Evolutionary conservation across 805 yeast species (phyloP).

Genomic region (Starmera pachycereana): DNA sequence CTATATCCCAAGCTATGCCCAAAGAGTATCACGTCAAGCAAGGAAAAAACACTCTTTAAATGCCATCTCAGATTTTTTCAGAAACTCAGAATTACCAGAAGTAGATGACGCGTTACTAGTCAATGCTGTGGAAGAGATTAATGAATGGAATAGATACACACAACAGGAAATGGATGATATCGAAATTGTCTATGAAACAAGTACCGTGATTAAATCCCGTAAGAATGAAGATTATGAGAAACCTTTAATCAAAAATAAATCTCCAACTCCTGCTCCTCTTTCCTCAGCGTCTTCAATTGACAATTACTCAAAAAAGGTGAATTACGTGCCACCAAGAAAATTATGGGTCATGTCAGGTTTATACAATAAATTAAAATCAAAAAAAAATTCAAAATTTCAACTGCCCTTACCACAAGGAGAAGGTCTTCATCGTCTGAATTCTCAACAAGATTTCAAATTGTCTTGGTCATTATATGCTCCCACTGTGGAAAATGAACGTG

Average conservation of each 20-base stretch:
- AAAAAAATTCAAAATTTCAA: slow-evolving; percentile 4
- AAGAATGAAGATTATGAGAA: not conserved
- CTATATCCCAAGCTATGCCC: not conserved
- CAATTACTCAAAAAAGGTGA: not conserved
- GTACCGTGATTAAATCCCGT: not conserved
- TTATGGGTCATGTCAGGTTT: slow-evolving; percentile 15
- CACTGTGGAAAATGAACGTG: slow-evolving; percentile 10
- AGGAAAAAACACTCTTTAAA: slow-evolving; percentile 4
- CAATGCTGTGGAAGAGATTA: slow-evolving; percentile 7
- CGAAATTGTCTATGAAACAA: slow-evolving; percentile 1
- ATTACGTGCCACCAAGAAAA: slow-evolving; percentile 2
- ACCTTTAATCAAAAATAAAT: no score
- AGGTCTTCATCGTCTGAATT: slow-evolving; percentile 8
- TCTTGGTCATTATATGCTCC: slow-evolving; percentile 28
- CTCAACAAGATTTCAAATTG: slow-evolving; percentile 14
- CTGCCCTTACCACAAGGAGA: slow-evolving; percentile 15
- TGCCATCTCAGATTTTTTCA: slow-evolving; percentile 5
- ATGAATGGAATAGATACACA: slow-evolving; percentile 11
- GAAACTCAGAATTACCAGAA: slow-evolving; percentile 4
- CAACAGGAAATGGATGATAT: slow-evolving; percentile 10
- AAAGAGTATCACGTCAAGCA: slow-evolving; percentile 4
- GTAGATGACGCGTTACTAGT: slow-evolving; percentile 2
- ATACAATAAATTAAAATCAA: slow-evolving; percentile 6
- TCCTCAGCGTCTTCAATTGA: not conserved
- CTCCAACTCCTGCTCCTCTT: no score